Conservation (phyloP, 495 filamentous ascomycete species). For the Penicillium argentinense region DNA sequence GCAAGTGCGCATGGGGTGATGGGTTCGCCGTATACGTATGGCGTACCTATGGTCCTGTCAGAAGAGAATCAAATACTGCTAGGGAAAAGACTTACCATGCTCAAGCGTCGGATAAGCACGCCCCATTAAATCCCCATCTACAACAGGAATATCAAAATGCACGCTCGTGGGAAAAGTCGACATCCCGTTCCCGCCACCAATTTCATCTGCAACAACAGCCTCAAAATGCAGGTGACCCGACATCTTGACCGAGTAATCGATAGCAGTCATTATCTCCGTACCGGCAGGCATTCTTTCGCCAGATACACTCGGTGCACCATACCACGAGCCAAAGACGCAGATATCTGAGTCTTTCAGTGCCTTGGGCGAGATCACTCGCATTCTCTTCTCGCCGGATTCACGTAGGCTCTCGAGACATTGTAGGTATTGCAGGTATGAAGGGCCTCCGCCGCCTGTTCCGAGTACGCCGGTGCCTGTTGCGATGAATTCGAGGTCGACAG, state of each 20-base stretch:
- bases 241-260: slow-evolving; percentile 27
- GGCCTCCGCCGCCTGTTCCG: slow-evolving; percentile 24
- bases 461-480: slow-evolving; percentile 25
- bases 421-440: slow-evolving; percentile 22
- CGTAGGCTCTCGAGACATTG: slow-evolving; percentile 19
- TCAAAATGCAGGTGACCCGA: slow-evolving; percentile 27
- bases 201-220: slow-evolving; percentile 31
- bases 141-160: slow-evolving; percentile 30
- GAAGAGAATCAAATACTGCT: too few relatives aligned
- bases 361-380: slow-evolving; percentile 19
- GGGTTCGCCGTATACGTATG: slow-evolving; percentile 29
- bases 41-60: slow-evolving; percentile 19
- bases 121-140: slow-evolving; percentile 44
- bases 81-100: slow-evolving; percentile 26
- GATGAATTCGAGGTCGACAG: slow-evolving; percentile 27
- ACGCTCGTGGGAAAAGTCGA: slow-evolving; percentile 29
- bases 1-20: slow-evolving; percentile 32
- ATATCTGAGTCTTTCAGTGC: slow-evolving; percentile 20
- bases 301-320: slow-evolving; percentile 23
- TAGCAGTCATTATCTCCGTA: slow-evolving; percentile 27
- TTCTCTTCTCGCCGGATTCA: slow-evolving; percentile 8
- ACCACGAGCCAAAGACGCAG: slow-evolving; percentile 24
- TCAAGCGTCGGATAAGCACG: slow-evolving; percentile 31
- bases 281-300: slow-evolving; percentile 30
- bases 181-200: slow-evolving; percentile 41